Base-by-base conservation (phyloP, 2,329 filamentous ascomycete genomes). In the Ceratocystis lukuohia region DNA sequence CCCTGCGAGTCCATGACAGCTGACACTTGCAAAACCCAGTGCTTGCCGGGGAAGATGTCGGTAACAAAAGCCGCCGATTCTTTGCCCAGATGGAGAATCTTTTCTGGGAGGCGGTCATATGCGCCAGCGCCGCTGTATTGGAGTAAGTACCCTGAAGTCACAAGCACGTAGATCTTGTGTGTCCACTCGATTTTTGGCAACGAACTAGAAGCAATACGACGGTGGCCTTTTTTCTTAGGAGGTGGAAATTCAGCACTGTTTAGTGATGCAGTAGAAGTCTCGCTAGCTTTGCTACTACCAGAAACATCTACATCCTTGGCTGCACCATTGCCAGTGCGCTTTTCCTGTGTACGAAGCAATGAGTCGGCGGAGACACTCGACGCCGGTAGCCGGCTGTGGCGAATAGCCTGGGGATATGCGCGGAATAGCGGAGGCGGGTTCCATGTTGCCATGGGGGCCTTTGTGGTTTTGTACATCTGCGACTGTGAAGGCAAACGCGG, bases 401-500 rank as follows among this genome's bases (percentile, higher is more conserved):
- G 91, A 70, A 90, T 82, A 2, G 90, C 85, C 74, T 96, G 91
- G 0, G 89, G 88, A 73, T 91, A 96, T 12, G 89, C 91, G 74
- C 96, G 88, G 74, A 92, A 95, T 12, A 96, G 77, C 1, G 91
- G 89, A 5, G 90, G 89, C 17, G 86, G 82, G 66, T 84, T 82
- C 86, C 86, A 89, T 12, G 76, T 74, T 3, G 76, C 74, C 28
- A 79, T 69, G 2, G 74, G 46, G 17, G 56, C 30, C 48, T 65
- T 68, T 22, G 45, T 50, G n/a, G 63, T 57, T 41, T 63, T 68
- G 72, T 33, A 74, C 75, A 66, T 41, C 45, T 25, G 61, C 6
- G 66, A 63, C 44, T 66, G 59, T 33, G 46, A 64, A 22, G 62
- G 70, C 62, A 68, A 28, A 61, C 45, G 62, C 25, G 56, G 68